Percentiles rank a stretch among this genome's conserved stretches.
Conservation (phyloP, 371 early-diverging fungal species). For the Enterocytospora artemiae region DNA sequence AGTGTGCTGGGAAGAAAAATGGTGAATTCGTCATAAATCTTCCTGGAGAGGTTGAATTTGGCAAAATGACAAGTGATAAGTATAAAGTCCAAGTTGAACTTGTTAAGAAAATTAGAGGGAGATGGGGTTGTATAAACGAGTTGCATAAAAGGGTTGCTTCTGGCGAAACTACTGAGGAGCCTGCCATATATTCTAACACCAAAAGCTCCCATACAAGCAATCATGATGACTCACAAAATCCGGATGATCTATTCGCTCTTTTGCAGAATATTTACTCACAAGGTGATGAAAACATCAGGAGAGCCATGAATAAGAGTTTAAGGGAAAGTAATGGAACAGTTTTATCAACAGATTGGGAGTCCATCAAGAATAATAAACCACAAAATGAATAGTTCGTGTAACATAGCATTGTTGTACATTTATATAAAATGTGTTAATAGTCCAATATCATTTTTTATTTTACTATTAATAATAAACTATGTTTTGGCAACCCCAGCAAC, state of each 20-base stretch:
- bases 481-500: too few species aligned
- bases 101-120: background rate
- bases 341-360: slow-evolving; percentile 84
- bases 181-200: background rate
- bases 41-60: background rate
- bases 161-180: background rate
- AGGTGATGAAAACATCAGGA: slow-evolving; percentile 73
- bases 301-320: slow-evolving; percentile 94
- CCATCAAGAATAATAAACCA: slow-evolving; percentile 68
- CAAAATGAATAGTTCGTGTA: too few species aligned
- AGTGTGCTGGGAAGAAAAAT: too few species aligned
- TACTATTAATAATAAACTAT: too few species aligned
- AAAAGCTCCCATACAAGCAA: too few species aligned
- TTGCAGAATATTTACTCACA: slow-evolving; percentile 79
- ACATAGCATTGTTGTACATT: too few species aligned
- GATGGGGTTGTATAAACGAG: background rate
- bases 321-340: slow-evolving; percentile 82
- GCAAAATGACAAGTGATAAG: background rate
- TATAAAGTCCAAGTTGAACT: background rate
- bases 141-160: background rate
- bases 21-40: too few species aligned
- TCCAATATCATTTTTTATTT: too few species aligned
- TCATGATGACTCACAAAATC: background rate
- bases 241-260: slow-evolving; percentile 67
- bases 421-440: too few species aligned